Evolutionary conservation across 306 rosid genomes (phyloP), one percentile per base, ranked within the genome.

Genomic region (Gastrolobium bilobum): DNA sequence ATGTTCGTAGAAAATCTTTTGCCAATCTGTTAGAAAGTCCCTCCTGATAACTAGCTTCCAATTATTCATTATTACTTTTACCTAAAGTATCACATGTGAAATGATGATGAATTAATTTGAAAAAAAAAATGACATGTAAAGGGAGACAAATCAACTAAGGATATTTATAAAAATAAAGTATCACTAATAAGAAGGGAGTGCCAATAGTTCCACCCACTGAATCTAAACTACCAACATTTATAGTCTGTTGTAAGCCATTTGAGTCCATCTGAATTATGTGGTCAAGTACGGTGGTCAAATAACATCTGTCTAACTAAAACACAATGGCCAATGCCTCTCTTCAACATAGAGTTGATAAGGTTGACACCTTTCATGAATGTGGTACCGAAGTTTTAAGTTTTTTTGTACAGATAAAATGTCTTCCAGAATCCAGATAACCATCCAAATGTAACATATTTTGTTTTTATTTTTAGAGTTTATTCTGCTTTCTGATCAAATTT

Each of bases 401-500:
- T 70, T 81, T 62, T 11, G 42, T 81, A 51, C 26, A 58, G 15
- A 68, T 68, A 56, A 56, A 34, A 57, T 68, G 50, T 13, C 34
- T 48, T 31, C 4, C 7, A 11, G 26, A 43, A 48, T 40, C 48
- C 42, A 59, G 57, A 59, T 50, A 35, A 75, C 52, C 69, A 56
- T 78, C 78, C 39, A 52, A 29, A 63, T 31, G 54, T 20, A 75
- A 10, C 50, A 47, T 58, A 2, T 10, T 77, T 70, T 69, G 69
- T 54, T 77, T 20, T 38, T 50, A 34, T 34, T 60, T 34, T 68
- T 68, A 58, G 60, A 44, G 78, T 56, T 15, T 30, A 30, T 43
- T 26, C 31, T 43, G 52, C 29, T 39, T 66, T 52, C 47, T 78
- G 40, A 31, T 64, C 69, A 39, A 47, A 42, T 47, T 63, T 66